Base-by-base conservation (phyloP, 2,329 filamentous ascomycete genomes). In the Xylaria polymorpha region DNA sequence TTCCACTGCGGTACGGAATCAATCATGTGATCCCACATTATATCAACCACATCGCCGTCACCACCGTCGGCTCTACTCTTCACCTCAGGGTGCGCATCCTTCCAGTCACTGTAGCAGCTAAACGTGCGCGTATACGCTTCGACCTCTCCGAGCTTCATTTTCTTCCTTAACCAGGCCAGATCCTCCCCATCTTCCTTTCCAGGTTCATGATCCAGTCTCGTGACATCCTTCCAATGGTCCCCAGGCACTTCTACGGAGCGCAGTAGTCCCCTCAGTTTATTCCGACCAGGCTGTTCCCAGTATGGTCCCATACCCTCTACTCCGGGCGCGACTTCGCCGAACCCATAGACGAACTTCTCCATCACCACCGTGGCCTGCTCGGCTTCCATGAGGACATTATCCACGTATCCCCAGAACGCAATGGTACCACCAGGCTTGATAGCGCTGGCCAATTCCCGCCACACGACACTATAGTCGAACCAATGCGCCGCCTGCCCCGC, bases 391-490 rank as follows among this genome's bases (percentile, higher is more conserved):
- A 91, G 83, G 41, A 88, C 81, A 74, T 87, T 88, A 78, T 91
- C 89, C 74, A 87, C 88, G 78, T 91, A 91, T 1, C 88, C 88
- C 87, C 86, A 91, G 75, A 90, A 88, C 0, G 88, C 88, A n/a
- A 91, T 73, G 0, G 86, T 87, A 18, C 88, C 89, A 15, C 86
- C 86, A 1, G 78, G 77, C 58, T 85, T 82, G 48, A 90, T 79
- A 8, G 88, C 84, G 14, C 87, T 82, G 10, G 80, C 80, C 66
- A 91, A 76, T 74, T 87, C 85, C 0, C 83, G 83, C 86, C 87
- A 91, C 3, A 85, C 82, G 46, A 80, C 81, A 8, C 70, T 48
- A 74, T 87, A 88, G 76, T 91, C 84, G 77, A 92, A 92, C 89
- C 89, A 92, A 76, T 92, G 90, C 48, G 88, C 88, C 8, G 89